A percentile compares a stretch with the other conserved stretches of the same genome.
phyloP scores from a whole-genome alignment of 352 stramenopile genomes.

The Pythium monospermum region DNA sequence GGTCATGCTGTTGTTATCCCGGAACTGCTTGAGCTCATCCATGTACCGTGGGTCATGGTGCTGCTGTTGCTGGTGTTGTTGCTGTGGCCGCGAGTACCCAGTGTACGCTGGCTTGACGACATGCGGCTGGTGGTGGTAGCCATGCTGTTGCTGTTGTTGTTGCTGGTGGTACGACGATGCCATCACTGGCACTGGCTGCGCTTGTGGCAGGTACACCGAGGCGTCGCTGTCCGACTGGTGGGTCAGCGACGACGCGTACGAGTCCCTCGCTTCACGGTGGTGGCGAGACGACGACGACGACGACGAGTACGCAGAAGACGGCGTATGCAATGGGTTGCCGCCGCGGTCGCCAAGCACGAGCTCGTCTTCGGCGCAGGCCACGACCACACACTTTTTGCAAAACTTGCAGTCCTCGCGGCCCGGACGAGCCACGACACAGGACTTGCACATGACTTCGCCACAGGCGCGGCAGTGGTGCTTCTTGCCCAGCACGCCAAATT shows the following conservation, averaged over 20 bases:
- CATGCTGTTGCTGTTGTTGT: neutral
- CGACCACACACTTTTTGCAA: conserved; percentile 66
- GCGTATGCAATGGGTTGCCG: conserved; percentile 10
- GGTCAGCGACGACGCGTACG: conserved; percentile 1
- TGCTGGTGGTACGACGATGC: neutral
- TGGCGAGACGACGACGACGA: conserved; percentile 23
- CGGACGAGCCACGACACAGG: conserved; percentile 52
- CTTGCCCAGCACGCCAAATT: conserved; percentile 68
- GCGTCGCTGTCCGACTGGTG: conserved; percentile 7
- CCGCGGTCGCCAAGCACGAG: conserved; percentile 20
- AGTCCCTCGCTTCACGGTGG: conserved; percentile 10
- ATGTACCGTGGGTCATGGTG: too few relatives aligned
- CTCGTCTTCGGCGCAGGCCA: conserved; percentile 41
- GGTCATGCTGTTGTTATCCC: conserved; percentile 17
- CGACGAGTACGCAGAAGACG: conserved; percentile 18
- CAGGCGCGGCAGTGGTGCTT: conserved; percentile 72
- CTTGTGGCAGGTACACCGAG: conserved; percentile 6
- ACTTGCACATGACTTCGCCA: conserved; percentile 74
- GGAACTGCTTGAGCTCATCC: conserved; percentile 13
- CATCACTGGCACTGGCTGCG: neutral
- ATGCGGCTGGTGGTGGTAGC: conserved; percentile 1
- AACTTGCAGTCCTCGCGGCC: conserved; percentile 52
- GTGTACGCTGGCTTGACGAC: too few relatives aligned
- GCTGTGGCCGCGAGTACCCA: too few relatives aligned
- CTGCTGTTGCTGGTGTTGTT: too few relatives aligned